These are phyloP conservation scores for Epichloe gansuensis DNA, from an alignment of 2,329 filamentous ascomycete species.

Conservation along the genomic window DNA sequence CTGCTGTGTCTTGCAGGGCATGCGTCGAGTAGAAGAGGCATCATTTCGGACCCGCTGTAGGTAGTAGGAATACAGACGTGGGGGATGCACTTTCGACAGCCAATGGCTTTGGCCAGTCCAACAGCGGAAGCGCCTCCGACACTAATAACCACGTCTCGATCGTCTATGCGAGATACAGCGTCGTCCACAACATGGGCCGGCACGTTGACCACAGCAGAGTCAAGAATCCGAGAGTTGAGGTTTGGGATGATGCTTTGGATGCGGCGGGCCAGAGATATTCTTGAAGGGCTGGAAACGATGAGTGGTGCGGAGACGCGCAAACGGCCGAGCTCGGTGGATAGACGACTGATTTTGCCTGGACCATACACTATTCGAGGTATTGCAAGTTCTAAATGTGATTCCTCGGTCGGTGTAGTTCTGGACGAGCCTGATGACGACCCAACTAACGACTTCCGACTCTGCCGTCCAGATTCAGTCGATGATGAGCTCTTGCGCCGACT, in stretches of 20 bases:
- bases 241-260: constrained; percentile 23
- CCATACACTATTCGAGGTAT: constrained; percentile 24
- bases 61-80: constrained; percentile 49
- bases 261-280: constrained; percentile 19
- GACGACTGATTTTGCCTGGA: constrained; percentile 17
- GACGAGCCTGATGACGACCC: background rate
- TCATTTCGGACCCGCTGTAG: constrained; percentile 49
- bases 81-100: constrained; percentile 37
- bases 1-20: constrained; percentile 9
- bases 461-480: constrained; percentile 1
- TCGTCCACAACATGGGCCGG: constrained; percentile 16
- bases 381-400: constrained; percentile 2
- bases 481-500: constrained; percentile 1
- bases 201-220: constrained; percentile 19
- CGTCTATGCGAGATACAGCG: constrained; percentile 16
- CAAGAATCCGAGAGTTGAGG: constrained; percentile 19
- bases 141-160: constrained; percentile 44
- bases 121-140: constrained; percentile 52
- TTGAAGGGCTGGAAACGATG: constrained; percentile 26
- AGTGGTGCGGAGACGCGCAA: constrained; percentile 21
- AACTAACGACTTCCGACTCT: background rate
- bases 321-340: constrained; percentile 21
- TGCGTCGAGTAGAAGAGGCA: constrained; percentile 14
- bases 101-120: constrained; percentile 43
- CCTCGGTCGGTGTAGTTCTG: constrained; percentile 4